Conservation (phyloP, 805 yeast species). For the Vanderwaltozyma polyspora region DNA sequence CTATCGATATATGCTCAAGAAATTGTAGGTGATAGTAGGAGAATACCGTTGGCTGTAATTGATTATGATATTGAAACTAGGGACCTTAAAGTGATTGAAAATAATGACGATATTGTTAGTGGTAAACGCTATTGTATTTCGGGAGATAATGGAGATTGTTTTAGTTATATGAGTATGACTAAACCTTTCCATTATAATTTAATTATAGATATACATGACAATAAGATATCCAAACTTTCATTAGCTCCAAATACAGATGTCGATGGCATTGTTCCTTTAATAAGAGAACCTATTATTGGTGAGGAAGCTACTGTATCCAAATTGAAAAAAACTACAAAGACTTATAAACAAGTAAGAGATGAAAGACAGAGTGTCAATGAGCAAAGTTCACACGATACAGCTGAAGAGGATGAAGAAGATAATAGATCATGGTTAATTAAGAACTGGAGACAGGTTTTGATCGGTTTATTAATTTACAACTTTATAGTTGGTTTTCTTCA, state of each 20-base stretch:
- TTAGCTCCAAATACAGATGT: constrained; percentile 8
- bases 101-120: no score
- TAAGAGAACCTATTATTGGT: constrained; percentile 11
- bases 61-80: neutral
- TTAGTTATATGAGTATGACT: constrained; percentile 14
- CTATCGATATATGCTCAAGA: neutral
- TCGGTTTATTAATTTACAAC: constrained; percentile 20
- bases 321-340: constrained; percentile 22
- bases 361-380: constrained; percentile 4
- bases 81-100: neutral
- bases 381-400: no score
- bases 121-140: no score
- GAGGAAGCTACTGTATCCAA: constrained; percentile 15
- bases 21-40: neutral
- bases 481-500: constrained; percentile 1
- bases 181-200: constrained; percentile 18
- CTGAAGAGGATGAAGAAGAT: constrained; percentile 11
- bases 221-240: constrained; percentile 13
- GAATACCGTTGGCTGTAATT: neutral
- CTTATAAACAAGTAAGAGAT: constrained; percentile 22
- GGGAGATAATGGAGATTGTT: no score
- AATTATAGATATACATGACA: constrained; percentile 10
- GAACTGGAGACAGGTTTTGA: constrained; percentile 22
- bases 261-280: constrained; percentile 11
- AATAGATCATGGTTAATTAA: constrained; percentile 19